phyloP scores from a whole-genome alignment of 2,329 filamentous ascomycete species.

The Amesomyces nigricolor region DNA sequence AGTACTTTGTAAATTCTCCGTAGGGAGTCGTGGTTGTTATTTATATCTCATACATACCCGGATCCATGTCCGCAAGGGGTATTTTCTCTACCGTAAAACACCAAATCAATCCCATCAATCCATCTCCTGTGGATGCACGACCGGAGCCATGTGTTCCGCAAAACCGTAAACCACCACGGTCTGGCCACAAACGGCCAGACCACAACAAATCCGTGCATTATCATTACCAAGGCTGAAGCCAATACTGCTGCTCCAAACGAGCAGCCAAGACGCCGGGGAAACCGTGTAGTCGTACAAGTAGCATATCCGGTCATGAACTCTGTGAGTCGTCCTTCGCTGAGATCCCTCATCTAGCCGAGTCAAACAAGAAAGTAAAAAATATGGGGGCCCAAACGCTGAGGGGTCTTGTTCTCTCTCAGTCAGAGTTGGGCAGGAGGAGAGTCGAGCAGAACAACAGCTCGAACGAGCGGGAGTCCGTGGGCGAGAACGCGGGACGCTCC shows the following conservation, averaged over 20 bases:
- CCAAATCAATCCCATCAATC: neutral
- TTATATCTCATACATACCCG: neutral
- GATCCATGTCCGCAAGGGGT: slow-evolving; percentile 4
- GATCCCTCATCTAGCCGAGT: neutral
- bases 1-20: no score
- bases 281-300: slow-evolving; percentile 11
- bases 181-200: neutral
- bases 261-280: neutral
- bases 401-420: slow-evolving; percentile 5
- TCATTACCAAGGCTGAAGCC: slow-evolving; percentile 13
- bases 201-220: neutral
- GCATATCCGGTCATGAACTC: slow-evolving; percentile 12
- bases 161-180: neutral
- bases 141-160: neutral
- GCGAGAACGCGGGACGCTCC: slow-evolving; percentile 47
- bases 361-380: neutral
- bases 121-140: neutral
- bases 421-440: slow-evolving; percentile 33
- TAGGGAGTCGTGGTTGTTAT: neutral
- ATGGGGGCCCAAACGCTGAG: neutral
- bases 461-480: slow-evolving; percentile 42
- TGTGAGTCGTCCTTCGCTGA: neutral
- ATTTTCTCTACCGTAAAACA: slow-evolving; percentile 10
- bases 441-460: slow-evolving; percentile 42
- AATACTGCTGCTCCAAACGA: slow-evolving; percentile 1